phyloP scores from a whole-genome alignment of 345 rosid genomes.

The Cochlearia excelsa region DNA sequence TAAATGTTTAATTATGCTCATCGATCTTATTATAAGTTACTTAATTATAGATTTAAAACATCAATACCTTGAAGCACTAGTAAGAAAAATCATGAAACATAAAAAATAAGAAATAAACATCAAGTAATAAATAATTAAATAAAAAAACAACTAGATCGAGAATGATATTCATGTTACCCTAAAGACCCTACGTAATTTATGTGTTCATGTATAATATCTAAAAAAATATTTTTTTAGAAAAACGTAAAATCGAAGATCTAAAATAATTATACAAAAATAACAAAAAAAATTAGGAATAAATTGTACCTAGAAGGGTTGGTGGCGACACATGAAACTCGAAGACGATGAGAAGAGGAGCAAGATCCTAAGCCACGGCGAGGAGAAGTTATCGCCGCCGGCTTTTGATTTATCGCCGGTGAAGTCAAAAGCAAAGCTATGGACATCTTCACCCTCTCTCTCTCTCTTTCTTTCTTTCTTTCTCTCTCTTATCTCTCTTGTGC shows the following conservation, averaged over 20 bases:
- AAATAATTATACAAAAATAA: not conserved
- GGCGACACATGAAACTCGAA: constrained; percentile 32
- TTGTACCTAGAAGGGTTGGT: constrained; percentile 26
- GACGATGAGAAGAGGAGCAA: constrained; percentile 27
- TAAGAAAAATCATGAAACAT: no score
- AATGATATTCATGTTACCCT: constrained; percentile 6
- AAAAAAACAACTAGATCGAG: not conserved
- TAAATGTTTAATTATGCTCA: not conserved
- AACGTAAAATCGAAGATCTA: constrained; percentile 24
- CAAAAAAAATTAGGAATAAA: not conserved
- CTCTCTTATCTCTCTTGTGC: constrained; percentile 24
- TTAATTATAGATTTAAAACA: no score
- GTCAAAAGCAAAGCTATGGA: constrained; percentile 27
- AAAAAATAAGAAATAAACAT: no score
- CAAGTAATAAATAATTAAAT: constrained; percentile 3
- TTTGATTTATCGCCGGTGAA: constrained; percentile 28
- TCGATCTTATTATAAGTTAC: no score
- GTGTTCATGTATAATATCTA: constrained; percentile 1
- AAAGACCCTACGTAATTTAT: not conserved
- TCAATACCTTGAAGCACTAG: no score
- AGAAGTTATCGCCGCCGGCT: constrained; percentile 8
- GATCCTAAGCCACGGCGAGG: constrained; percentile 27
- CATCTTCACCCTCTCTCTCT: constrained; percentile 22
- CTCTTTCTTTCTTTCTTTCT: constrained; percentile 8
- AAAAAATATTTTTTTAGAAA: not conserved